Evolutionary conservation across 805 yeast genomes (phyloP).

Genomic region (Kazachstania taianensis): DNA sequence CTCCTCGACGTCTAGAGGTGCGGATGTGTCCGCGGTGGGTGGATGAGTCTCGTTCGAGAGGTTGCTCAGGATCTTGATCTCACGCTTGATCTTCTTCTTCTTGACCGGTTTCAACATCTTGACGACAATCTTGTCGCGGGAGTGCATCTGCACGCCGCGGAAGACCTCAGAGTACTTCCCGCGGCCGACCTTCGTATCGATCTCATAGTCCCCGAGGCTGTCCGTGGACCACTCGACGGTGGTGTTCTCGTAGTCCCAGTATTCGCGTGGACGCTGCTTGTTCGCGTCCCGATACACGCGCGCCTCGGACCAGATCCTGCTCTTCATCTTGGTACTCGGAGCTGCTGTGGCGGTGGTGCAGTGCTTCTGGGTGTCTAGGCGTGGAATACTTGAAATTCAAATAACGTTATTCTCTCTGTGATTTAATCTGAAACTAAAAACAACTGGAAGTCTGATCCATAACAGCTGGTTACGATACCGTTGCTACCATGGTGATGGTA

Average conservation of each 20-base stretch:
- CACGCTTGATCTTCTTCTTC: constrained; percentile 82
- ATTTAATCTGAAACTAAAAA: no score
- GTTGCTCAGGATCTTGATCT: constrained; percentile 78
- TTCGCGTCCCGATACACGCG: constrained; percentile 72
- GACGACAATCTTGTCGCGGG: constrained; percentile 61
- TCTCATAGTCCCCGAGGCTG: constrained; percentile 50
- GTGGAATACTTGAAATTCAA: background rate
- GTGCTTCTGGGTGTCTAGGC: no score
- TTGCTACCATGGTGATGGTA: no score
- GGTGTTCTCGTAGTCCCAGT: constrained; percentile 79
- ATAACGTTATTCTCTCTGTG: background rate
- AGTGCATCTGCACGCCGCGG: constrained; percentile 63
- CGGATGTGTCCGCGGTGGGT: constrained; percentile 16
- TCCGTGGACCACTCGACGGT: constrained; percentile 53
- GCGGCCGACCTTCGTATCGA: constrained; percentile 74
- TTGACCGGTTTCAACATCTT: constrained; percentile 90
- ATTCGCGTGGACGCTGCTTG: constrained; percentile 52
- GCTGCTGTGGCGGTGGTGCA: background rate
- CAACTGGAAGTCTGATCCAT: no score
- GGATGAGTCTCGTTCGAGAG: constrained; percentile 37
- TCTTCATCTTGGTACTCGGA: constrained; percentile 16
- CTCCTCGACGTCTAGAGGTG: no score
- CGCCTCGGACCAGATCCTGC: constrained; percentile 36
- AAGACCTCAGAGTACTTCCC: constrained; percentile 96
- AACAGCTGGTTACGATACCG: no score